Conservation (phyloP, 2,329 filamentous ascomycete genomes). For the Talaromyces pinophilus region DNA sequence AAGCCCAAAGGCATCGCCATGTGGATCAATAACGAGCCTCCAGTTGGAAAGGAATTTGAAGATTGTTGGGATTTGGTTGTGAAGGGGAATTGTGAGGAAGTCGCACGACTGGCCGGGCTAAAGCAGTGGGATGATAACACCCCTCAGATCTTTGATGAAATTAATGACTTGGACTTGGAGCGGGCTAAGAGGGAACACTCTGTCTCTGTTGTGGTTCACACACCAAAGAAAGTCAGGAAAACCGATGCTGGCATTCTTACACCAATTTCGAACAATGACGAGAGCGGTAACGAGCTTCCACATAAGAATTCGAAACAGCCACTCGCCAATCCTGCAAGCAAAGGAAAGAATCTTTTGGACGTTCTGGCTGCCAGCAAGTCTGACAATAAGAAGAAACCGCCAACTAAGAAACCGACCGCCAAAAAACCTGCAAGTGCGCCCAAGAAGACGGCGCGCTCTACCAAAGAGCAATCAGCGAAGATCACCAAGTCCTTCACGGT, state of each 20-base stretch:
- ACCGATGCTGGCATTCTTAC: slow-evolving; percentile 42
- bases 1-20: slow-evolving; percentile 78
- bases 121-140: slow-evolving; percentile 58
- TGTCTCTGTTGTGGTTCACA: slow-evolving; percentile 44
- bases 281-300: slow-evolving; percentile 30
- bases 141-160: slow-evolving; percentile 45
- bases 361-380: slow-evolving; percentile 26
- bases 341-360: slow-evolving; percentile 32
- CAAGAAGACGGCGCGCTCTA: slow-evolving; percentile 27
- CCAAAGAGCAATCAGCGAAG: slow-evolving; percentile 31
- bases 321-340: slow-evolving; percentile 35
- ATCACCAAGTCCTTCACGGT: slow-evolving; percentile 39
- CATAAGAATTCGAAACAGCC: slow-evolving; percentile 27
- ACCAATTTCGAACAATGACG: slow-evolving; percentile 46
- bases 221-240: slow-evolving; percentile 36
- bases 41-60: slow-evolving; percentile 79
- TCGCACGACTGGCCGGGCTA: slow-evolving; percentile 71
- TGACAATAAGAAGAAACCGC: slow-evolving; percentile 22
- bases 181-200: slow-evolving; percentile 41
- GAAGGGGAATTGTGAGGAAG: slow-evolving; percentile 80
- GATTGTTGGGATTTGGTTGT: slow-evolving; percentile 93
- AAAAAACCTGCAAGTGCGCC: slow-evolving; percentile 24
- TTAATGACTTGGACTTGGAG: slow-evolving; percentile 49
- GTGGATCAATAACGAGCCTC: slow-evolving; percentile 91
- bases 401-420: slow-evolving; percentile 21